Base-by-base conservation (phyloP, 441 rosid genomes). In the Arabidopsis hybrid region DNA sequence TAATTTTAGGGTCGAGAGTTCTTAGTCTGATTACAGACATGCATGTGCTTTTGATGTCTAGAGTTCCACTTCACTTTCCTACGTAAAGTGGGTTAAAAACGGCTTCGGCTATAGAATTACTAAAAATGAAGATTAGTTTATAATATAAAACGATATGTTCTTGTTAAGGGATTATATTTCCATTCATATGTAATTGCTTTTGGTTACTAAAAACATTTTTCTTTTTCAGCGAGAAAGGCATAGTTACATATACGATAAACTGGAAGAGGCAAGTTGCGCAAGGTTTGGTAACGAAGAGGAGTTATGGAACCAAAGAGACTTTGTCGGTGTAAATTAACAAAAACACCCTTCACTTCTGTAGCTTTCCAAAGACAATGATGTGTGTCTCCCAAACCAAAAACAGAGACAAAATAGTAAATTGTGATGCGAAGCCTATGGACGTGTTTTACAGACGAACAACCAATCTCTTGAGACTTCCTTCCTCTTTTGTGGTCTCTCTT, bases 351-450 rank as follows among this genome's bases (percentile, higher is more conserved):
- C 55, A 55, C 34, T 65, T 26, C 36, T 26, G 42, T 59, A 63
- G 75, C 72, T 77, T 40, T 58, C 65, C 62, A 7, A 71, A 56
- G 72, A 69, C 69, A 69, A 63, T 72, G 71, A 73, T 53, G 73
- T 47, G 73, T 57, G 77, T 61, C 34, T 38, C 78, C 71, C 14
- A 61, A 60, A 43, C 39, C 39, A 63, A 72, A 50, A 65, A 82
- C 74, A 64, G 63, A 59, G 68, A 71, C 79, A 76, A 76, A 76
- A 47, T 57, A 63, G 66, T 57, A 70, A 52, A 59, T 76, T 61
- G 69, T 75, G 59, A 78, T 67, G 60, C 63, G 42, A 32, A 74
- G 43, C 69, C 70, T 34, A 21, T 49, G 57, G 72, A 65, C 64
- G 67, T 57, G 75, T 74, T 75, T 78, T 64, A 47, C 63, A 76